Evolutionary conservation across 192 early-diverging fungal species (phyloP).

Genomic region (Haplosporangium gracile): DNA sequence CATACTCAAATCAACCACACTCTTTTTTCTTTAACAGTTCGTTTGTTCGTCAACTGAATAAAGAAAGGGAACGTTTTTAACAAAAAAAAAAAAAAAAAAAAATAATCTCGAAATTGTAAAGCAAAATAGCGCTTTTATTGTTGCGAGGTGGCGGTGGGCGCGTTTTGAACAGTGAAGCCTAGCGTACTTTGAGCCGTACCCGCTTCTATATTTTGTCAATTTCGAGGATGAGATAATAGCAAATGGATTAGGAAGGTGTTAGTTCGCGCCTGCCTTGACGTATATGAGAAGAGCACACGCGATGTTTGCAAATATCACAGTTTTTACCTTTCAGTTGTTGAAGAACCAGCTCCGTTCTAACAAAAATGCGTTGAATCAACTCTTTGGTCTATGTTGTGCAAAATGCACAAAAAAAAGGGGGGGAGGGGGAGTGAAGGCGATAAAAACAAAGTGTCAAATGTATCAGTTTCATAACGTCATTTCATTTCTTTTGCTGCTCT

Average conservation of each 20-base stretch:
- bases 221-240: background rate
- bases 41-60: too few relatives aligned
- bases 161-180: background rate
- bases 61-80: too few relatives aligned
- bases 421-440: background rate
- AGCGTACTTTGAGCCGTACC: background rate
- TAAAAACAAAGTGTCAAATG: background rate
- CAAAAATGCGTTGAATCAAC: slow-evolving; percentile 38
- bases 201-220: background rate
- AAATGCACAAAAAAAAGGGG: background rate
- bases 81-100: too few relatives aligned
- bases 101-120: too few relatives aligned
- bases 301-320: background rate
- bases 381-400: slow-evolving; percentile 33
- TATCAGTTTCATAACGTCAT: background rate
- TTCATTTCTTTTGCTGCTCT: too few relatives aligned
- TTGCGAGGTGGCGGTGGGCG: background rate
- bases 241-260: too few relatives aligned
- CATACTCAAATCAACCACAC: too few relatives aligned
- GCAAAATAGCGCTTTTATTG: background rate
- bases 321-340: slow-evolving; percentile 34
- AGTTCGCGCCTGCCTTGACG: too few relatives aligned
- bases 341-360: slow-evolving; percentile 24
- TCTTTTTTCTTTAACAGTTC: too few relatives aligned
- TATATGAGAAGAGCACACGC: background rate